Evolutionary conservation across 2,329 filamentous ascomycete species (phyloP).

Genomic region (Zymoseptoria ardabiliae): DNA sequence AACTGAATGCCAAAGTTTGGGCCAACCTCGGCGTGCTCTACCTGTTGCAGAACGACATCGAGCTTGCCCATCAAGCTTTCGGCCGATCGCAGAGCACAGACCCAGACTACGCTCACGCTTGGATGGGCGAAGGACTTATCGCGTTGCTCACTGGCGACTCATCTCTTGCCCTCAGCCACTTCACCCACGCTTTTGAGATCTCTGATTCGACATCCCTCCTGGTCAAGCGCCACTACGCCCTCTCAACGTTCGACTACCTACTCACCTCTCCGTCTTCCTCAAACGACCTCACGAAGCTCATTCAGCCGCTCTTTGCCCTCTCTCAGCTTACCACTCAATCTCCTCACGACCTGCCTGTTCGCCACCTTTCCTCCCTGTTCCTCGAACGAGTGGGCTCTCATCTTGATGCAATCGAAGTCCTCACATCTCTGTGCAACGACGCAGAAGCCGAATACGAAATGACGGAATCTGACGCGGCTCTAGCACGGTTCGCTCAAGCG

Average conservation of each 20-base stretch:
- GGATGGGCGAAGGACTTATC: conserved; percentile 86
- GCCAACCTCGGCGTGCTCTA: conserved; percentile 85
- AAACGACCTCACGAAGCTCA: conserved; percentile 53
- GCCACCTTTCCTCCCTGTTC: conserved; percentile 73
- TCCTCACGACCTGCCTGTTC: conserved; percentile 62
- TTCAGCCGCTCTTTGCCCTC: conserved; percentile 83
- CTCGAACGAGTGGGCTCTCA: conserved; percentile 72
- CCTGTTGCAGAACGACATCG: conserved; percentile 70
- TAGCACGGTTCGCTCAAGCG: conserved; percentile 71
- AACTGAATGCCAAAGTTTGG: conserved; percentile 74
- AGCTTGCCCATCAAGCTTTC: conserved; percentile 85
- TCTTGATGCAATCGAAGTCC: conserved; percentile 52
- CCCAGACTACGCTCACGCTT: conserved; percentile 86
- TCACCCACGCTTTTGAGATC: conserved; percentile 92
- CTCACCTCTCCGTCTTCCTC: conserved; percentile 48
- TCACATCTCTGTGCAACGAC: conserved; percentile 59
- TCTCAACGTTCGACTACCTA: conserved; percentile 76
- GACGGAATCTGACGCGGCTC: conserved; percentile 65
- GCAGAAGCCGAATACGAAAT: conserved; percentile 79
- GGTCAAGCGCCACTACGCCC: conserved; percentile 69
- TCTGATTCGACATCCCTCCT: conserved; percentile 67
- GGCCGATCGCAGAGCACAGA: conserved; percentile 88
- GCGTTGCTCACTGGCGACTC: conserved; percentile 67
- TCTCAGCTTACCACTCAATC: conserved; percentile 68
- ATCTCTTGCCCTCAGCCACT: conserved; percentile 73